These are phyloP conservation scores for Mycena vulgaris DNA, from an alignment of 768 basidiomycete genomes.

Conservation along the genomic window DNA sequence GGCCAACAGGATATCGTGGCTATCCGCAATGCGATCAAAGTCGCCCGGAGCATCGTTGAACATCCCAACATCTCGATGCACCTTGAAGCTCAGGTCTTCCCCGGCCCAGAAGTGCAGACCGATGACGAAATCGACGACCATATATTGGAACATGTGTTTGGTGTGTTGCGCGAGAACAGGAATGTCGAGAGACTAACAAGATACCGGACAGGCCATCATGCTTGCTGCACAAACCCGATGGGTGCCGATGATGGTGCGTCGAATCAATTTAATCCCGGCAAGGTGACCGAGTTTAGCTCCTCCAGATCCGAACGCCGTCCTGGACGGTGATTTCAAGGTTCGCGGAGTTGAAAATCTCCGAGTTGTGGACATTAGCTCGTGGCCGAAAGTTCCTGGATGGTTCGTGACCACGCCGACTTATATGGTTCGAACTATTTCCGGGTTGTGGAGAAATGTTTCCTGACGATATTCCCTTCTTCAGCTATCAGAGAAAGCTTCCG, in stretches of 20 bases:
- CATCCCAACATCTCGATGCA: slow-evolving; percentile 30
- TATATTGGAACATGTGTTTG: slow-evolving; percentile 42
- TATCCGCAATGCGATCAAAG: slow-evolving; percentile 45
- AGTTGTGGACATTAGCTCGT: slow-evolving; percentile 50
- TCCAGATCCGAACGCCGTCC: slow-evolving; percentile 47
- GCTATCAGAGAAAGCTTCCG: no score
- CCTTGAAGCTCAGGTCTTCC: slow-evolving; percentile 40
- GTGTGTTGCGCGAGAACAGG: slow-evolving; percentile 19
- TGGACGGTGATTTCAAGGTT: slow-evolving; percentile 50
- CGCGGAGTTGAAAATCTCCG: slow-evolving; percentile 48
- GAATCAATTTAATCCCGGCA: background rate
- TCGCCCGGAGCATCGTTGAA: slow-evolving; percentile 37
- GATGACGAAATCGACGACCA: slow-evolving; percentile 41
- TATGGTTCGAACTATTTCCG: slow-evolving; percentile 42
- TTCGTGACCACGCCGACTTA: slow-evolving; percentile 51
- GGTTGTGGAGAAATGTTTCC: no score
- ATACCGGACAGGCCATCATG: slow-evolving; percentile 43
- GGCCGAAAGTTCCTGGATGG: slow-evolving; percentile 50
- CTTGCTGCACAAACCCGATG: slow-evolving; percentile 48
- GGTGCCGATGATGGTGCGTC: slow-evolving; percentile 42
- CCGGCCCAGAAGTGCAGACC: slow-evolving; percentile 39
- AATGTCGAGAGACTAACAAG: no score
- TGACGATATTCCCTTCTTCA: no score
- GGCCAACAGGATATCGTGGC: slow-evolving; percentile 44
- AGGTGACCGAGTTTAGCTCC: background rate